Conservation (phyloP, 495 filamentous ascomycete genomes). For the Aspergillus nidulans region DNA sequence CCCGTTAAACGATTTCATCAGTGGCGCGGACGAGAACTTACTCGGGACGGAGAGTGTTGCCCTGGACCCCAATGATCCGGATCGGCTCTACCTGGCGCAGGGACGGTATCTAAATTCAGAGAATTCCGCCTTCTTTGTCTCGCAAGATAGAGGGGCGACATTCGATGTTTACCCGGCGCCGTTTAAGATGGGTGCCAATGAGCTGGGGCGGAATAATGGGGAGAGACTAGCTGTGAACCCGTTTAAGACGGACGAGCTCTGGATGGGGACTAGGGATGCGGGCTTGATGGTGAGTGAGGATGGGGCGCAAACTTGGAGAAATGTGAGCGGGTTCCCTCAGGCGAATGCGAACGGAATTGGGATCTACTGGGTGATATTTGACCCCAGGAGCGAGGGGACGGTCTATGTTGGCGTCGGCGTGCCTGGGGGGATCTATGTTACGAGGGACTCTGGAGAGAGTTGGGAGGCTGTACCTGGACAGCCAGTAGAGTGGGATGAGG, state of each 20-base stretch:
- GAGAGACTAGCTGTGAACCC: conserved; percentile 61
- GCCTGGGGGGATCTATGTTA: conserved; percentile 11
- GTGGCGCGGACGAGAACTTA: conserved; percentile 12
- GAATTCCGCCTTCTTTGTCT: conserved; percentile 15
- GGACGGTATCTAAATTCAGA: conserved; percentile 28
- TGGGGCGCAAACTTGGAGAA: conserved; percentile 51
- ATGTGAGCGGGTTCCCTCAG: conserved; percentile 54
- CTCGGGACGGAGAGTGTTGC: conserved; percentile 53
- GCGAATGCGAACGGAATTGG: conserved; percentile 18
- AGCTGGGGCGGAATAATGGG: conserved; percentile 61
- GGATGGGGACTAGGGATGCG: conserved; percentile 14
- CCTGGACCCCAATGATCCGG: conserved; percentile 49
- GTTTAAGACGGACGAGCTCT: conserved; percentile 14
- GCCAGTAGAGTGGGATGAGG: conserved; percentile 13
- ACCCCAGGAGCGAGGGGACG: conserved; percentile 9
- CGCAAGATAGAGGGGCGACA: conserved; percentile 11
- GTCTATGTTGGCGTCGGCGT: conserved; percentile 17
- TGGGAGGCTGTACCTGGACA: conserved; percentile 16
- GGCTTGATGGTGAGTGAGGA: conserved; percentile 60
- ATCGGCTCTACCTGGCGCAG: conserved; percentile 52
- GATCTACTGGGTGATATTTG: conserved; percentile 23
- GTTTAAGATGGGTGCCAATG: conserved; percentile 61
- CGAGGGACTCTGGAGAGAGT: conserved; percentile 12
- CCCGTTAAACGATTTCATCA: conserved; percentile 48
- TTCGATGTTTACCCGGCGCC: conserved; percentile 21